These are phyloP conservation scores for Talaromyces sp. DNA, from an alignment of 2,329 filamentous ascomycete genomes.

Conservation along the genomic window DNA sequence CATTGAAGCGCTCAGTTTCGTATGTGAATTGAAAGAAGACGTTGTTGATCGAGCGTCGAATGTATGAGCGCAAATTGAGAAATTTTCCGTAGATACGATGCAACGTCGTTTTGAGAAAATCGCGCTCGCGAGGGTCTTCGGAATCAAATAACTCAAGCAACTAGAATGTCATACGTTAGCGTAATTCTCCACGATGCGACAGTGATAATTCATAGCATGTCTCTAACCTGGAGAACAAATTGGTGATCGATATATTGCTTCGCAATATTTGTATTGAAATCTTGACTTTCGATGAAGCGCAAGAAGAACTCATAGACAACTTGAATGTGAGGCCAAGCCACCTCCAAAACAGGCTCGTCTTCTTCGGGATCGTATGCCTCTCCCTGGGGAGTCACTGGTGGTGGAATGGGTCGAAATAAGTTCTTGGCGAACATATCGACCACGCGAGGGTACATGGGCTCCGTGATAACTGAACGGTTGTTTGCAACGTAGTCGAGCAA, in stretches of 20 bases:
- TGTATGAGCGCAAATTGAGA: slow-evolving; percentile 93
- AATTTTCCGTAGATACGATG: slow-evolving; percentile 99
- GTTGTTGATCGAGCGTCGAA: slow-evolving; percentile 97
- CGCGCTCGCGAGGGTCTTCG: slow-evolving; percentile 90
- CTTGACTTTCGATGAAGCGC: slow-evolving; percentile 97
- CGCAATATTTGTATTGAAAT: slow-evolving; percentile 99
- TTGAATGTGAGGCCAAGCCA: slow-evolving; percentile 98
- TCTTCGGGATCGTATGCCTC: slow-evolving; percentile 98
- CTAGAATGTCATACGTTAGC: slow-evolving; percentile 38
- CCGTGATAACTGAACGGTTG: slow-evolving; percentile 96
- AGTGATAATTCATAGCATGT: slow-evolving; percentile 23
- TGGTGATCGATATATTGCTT: slow-evolving; percentile 98
- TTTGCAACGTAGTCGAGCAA: slow-evolving; percentile 97
- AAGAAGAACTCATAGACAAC: slow-evolving; percentile 99
- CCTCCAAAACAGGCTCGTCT: slow-evolving; percentile 95
- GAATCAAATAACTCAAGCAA: slow-evolving; percentile 98
- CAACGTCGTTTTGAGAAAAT: slow-evolving; percentile 96
- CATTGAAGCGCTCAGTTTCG: slow-evolving; percentile 97
- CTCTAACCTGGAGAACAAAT: slow-evolving; percentile 74
- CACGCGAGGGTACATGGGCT: slow-evolving; percentile 97
- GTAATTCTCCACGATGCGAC: not conserved
- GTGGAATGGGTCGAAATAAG: slow-evolving; percentile 92
- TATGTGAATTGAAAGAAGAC: slow-evolving; percentile 99
- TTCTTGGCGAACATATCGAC: slow-evolving; percentile 99
- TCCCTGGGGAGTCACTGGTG: slow-evolving; percentile 94